These are phyloP conservation scores for Ottelia alismoides DNA, from an alignment of 106 monocot genomes.

Conservation along the genomic window DNA sequence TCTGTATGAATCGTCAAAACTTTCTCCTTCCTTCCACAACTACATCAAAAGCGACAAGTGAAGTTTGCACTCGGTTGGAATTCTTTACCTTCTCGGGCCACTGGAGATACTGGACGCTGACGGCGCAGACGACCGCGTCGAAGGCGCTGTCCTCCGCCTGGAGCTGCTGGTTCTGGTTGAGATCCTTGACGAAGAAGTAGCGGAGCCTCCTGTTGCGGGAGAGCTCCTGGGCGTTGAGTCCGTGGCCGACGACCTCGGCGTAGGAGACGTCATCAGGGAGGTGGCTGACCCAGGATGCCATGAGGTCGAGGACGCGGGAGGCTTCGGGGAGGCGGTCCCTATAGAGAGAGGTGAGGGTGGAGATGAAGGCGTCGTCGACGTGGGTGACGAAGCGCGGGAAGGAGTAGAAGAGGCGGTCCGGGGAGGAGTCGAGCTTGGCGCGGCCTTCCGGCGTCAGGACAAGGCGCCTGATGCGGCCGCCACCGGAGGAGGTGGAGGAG, in stretches of 20 bases:
- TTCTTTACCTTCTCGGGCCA: slow-evolving; percentile 78
- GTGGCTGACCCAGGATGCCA: slow-evolving; percentile 97
- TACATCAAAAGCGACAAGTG: too few relatives aligned
- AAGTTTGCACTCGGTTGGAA: too few relatives aligned
- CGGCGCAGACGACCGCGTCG: slow-evolving; percentile 66
- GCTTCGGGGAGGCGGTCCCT: slow-evolving; percentile 32
- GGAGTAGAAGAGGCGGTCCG: slow-evolving; percentile 75
- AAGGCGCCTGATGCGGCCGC: slow-evolving; percentile 33
- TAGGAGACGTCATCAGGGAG: slow-evolving; percentile 40
- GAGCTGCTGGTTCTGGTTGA: slow-evolving; percentile 52
- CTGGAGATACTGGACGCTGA: slow-evolving; percentile 77
- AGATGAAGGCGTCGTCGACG: slow-evolving; percentile 59
- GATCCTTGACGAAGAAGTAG: slow-evolving; percentile 64
- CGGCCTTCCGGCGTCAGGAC: slow-evolving; percentile 57
- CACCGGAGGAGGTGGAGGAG: slow-evolving; percentile 11
- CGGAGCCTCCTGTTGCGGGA: slow-evolving; percentile 46
- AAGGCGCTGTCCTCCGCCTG: slow-evolving; percentile 36
- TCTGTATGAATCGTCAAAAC: too few relatives aligned
- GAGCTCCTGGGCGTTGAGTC: slow-evolving; percentile 69
- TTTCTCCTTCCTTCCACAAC: too few relatives aligned
- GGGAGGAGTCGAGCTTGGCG: slow-evolving; percentile 36
- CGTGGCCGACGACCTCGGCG: slow-evolving; percentile 58
- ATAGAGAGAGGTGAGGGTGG: slow-evolving; percentile 42
- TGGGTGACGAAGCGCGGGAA: slow-evolving; percentile 74
- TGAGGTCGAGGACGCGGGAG: slow-evolving; percentile 46